Percentiles rank a stretch among this genome's conserved stretches.
These are phyloP conservation scores for Pythium oligandrum DNA, from an alignment of 352 stramenopile genomes.

Conservation along the genomic window DNA sequence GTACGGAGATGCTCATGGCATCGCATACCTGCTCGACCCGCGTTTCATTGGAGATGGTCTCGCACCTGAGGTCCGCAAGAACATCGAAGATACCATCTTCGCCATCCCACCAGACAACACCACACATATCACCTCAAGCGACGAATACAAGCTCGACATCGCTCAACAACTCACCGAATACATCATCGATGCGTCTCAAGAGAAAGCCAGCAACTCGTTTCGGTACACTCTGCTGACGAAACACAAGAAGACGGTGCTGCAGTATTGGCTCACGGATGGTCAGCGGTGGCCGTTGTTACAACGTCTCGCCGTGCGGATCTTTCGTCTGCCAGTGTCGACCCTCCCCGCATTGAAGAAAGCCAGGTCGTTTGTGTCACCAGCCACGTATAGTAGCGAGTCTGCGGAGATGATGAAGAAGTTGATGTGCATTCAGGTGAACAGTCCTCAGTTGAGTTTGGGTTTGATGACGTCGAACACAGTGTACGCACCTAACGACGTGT, in stretches of 20 bases:
- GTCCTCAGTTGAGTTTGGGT: too few relatives aligned
- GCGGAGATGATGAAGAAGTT: not conserved
- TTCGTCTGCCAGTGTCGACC: constrained; percentile 20
- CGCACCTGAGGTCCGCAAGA: constrained; percentile 26
- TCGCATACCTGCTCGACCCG: constrained; percentile 29
- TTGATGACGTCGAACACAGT: too few relatives aligned
- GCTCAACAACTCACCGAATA: constrained; percentile 29
- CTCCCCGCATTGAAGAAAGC: constrained; percentile 5
- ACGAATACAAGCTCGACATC: constrained; percentile 18
- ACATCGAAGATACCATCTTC: constrained; percentile 29
- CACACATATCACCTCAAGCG: not conserved
- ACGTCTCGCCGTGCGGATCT: constrained; percentile 19
- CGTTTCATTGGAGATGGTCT: constrained; percentile 36
- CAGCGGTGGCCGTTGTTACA: constrained; percentile 26
- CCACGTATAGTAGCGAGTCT: not conserved
- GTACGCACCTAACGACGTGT: too few relatives aligned
- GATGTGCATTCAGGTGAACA: not conserved
- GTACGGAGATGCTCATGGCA: constrained; percentile 19
- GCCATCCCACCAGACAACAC: constrained; percentile 11
- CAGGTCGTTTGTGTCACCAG: not conserved
- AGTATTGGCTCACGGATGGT: constrained; percentile 31
- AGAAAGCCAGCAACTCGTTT: constrained; percentile 15
- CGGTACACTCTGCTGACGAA: constrained; percentile 25
- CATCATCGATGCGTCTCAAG: constrained; percentile 22
- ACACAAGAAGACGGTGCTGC: constrained; percentile 24